Percentiles rank a stretch among this genome's conserved stretches.
These are phyloP conservation scores for Buxus sempervirens DNA, from an alignment of 164 flowering plant species.

Conservation along the genomic window DNA sequence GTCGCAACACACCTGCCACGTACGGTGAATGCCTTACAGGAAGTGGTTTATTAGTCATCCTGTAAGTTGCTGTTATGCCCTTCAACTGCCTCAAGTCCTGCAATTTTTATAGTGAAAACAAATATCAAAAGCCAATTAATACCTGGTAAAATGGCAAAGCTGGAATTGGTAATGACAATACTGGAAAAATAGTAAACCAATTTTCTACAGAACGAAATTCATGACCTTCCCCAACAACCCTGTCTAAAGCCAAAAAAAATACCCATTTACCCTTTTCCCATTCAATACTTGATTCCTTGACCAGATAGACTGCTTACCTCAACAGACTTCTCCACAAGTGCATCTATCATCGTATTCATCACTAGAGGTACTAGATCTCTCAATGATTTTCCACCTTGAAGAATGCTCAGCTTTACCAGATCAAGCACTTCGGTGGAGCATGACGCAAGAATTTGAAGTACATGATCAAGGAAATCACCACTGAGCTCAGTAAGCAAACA, in stretches of 20 bases:
- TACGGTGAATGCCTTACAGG: constrained; percentile 92
- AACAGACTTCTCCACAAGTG: constrained; percentile 76
- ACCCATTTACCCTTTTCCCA: not conserved
- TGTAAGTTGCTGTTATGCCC: constrained; percentile 86
- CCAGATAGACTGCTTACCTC: constrained; percentile 50
- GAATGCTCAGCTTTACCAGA: constrained; percentile 67
- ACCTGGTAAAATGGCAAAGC: not conserved
- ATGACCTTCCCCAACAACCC: too few species aligned
- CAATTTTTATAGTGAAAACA: constrained; percentile 3
- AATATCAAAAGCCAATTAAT: not conserved
- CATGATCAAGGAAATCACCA: constrained; percentile 56
- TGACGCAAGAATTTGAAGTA: constrained; percentile 59
- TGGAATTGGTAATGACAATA: not conserved
- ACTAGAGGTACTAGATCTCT: constrained; percentile 51
- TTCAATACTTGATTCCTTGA: not conserved
- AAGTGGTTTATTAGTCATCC: constrained; percentile 93
- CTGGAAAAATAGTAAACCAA: not conserved
- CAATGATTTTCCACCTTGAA: constrained; percentile 57
- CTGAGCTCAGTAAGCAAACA: constrained; percentile 50
- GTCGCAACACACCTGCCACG: constrained; percentile 75
- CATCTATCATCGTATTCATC: constrained; percentile 53
- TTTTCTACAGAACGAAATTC: too few species aligned
- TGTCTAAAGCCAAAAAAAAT: too few species aligned
- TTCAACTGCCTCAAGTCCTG: constrained; percentile 87
- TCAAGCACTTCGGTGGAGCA: constrained; percentile 72